A percentile compares a stretch with the other conserved stretches of the same genome.
Conservation (phyloP, 768 basidiomycete species). For the Pleurotus tuber-regium region DNA sequence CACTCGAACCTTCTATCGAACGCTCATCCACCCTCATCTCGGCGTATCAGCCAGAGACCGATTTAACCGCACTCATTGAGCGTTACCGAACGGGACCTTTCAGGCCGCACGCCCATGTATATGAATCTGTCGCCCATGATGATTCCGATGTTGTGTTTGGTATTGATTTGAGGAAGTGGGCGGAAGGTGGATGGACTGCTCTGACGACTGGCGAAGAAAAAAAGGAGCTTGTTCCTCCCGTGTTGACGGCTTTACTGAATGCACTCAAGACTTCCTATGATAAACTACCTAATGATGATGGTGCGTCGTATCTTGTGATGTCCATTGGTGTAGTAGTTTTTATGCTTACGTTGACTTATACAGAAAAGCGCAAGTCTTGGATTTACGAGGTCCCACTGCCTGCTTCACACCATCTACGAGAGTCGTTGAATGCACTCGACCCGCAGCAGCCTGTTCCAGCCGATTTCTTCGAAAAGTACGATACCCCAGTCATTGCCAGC, state of each 20-base stretch:
- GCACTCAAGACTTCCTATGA: slow-evolving; percentile 64
- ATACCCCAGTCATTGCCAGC: slow-evolving; percentile 84
- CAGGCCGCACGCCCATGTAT: slow-evolving; percentile 80
- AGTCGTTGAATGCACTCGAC: slow-evolving; percentile 75
- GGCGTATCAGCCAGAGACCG: slow-evolving; percentile 85
- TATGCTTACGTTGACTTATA: not conserved
- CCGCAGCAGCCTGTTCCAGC: slow-evolving; percentile 52
- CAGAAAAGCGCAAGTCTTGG: slow-evolving; percentile 89
- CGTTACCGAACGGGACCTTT: slow-evolving; percentile 93
- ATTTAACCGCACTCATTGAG: slow-evolving; percentile 84
- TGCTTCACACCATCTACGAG: slow-evolving; percentile 82
- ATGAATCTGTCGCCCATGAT: slow-evolving; percentile 81
- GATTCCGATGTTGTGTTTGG: slow-evolving; percentile 88
- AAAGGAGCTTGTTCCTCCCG: slow-evolving; percentile 68
- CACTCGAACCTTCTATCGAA: slow-evolving; percentile 61
- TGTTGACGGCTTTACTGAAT: slow-evolving; percentile 63
- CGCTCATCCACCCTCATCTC: slow-evolving; percentile 75
- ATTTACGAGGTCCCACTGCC: slow-evolving; percentile 91
- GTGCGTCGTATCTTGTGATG: slow-evolving; percentile 35
- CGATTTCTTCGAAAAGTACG: slow-evolving; percentile 59
- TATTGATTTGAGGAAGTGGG: slow-evolving; percentile 89
- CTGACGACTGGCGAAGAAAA: slow-evolving; percentile 54
- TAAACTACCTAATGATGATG: slow-evolving; percentile 57
- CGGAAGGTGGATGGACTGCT: slow-evolving; percentile 75
- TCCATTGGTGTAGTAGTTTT: no score